A percentile compares a stretch with the other conserved stretches of the same genome.
These are phyloP conservation scores for Spirogloea muscicola DNA, from an alignment of 139 green algal species.

Conservation along the genomic window DNA sequence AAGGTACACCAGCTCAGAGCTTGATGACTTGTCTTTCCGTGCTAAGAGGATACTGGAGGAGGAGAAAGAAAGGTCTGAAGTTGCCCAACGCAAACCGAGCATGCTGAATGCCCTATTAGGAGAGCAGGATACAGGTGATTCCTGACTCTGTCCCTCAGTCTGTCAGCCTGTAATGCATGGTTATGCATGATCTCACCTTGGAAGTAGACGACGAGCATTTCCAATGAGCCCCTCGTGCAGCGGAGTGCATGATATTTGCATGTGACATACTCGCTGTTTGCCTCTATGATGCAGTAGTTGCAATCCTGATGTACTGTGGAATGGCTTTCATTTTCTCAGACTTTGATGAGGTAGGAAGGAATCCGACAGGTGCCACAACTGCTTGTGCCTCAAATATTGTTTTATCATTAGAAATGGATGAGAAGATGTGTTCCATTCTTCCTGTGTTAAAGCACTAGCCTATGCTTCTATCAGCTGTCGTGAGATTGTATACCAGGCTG, in stretches of 20 bases:
- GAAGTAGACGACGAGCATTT: background rate
- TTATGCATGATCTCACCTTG: background rate
- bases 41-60: no score
- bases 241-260: background rate
- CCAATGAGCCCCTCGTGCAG: background rate
- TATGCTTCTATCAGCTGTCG: no score
- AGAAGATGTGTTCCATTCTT: no score
- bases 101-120: background rate
- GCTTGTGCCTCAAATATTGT: background rate
- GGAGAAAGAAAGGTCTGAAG: no score
- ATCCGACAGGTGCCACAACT: background rate
- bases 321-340: slow-evolving; percentile 1
- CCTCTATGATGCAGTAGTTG: background rate
- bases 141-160: background rate
- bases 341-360: slow-evolving; percentile 14
- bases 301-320: background rate
- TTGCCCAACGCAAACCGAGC: no score
- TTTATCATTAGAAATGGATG: background rate
- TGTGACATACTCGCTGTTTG: background rate
- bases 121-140: background rate
- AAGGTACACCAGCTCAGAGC: no score
- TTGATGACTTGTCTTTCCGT: no score
- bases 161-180: background rate
- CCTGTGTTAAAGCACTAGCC: no score
- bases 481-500: no score